Conservation (phyloP, 352 stramenopile genomes). For the Pythium vanterpoolii region DNA sequence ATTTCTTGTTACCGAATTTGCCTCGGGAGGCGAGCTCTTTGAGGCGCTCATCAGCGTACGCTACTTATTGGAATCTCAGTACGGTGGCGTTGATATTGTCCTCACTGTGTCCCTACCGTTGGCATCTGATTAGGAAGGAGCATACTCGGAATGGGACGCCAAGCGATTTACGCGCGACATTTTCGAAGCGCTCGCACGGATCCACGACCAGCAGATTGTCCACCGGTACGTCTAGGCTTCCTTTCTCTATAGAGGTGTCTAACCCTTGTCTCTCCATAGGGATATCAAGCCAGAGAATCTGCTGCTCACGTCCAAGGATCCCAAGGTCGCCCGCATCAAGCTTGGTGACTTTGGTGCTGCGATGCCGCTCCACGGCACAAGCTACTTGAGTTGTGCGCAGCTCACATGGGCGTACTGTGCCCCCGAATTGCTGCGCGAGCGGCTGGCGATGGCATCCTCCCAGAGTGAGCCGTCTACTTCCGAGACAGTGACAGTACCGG, state of each 20-base stretch:
- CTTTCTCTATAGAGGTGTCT: neutral
- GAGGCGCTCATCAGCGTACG: slow-evolving; percentile 52
- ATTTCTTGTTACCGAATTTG: slow-evolving; percentile 60
- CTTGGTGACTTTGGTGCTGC: slow-evolving; percentile 83
- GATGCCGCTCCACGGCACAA: slow-evolving; percentile 41
- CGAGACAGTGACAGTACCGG: slow-evolving; percentile 4
- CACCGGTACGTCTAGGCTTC: slow-evolving; percentile 34
- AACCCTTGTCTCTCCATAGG: slow-evolving; percentile 17
- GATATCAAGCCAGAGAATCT: slow-evolving; percentile 87
- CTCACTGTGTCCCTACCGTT: neutral
- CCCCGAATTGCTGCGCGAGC: slow-evolving; percentile 52
- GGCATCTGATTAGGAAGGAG: slow-evolving; percentile 53
- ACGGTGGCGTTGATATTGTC: neutral
- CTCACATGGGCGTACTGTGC: slow-evolving; percentile 65
- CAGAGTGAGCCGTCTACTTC: slow-evolving; percentile 16
- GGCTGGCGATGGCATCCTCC: slow-evolving; percentile 5
- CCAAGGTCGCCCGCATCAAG: slow-evolving; percentile 69
- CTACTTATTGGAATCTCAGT: neutral
- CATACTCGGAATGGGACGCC: slow-evolving; percentile 75
- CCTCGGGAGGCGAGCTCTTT: slow-evolving; percentile 63
- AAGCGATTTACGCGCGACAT: slow-evolving; percentile 43
- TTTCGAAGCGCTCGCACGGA: slow-evolving; percentile 52
- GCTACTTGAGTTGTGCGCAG: slow-evolving; percentile 41
- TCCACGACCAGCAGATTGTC: slow-evolving; percentile 71
- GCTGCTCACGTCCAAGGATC: slow-evolving; percentile 66